A percentile compares a stretch with the other conserved stretches of the same genome.
Conservation (phyloP, 1,284 basidiomycete species). For the Porogramme epimiltina region DNA sequence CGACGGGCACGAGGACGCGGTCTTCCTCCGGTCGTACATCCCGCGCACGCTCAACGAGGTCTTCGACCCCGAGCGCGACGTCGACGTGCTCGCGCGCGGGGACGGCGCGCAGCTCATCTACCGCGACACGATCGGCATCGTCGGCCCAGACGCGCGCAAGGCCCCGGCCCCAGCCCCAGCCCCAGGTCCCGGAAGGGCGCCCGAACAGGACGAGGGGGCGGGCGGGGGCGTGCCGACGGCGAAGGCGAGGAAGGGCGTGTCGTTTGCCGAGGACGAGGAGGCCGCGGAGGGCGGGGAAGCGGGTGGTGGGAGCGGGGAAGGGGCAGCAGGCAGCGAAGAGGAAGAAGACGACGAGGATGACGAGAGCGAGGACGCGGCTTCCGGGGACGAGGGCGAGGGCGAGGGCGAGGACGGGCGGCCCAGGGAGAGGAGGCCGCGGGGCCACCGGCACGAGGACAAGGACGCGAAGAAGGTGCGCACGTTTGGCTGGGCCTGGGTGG, state of each 20-base stretch:
- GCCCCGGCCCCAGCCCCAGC: no score
- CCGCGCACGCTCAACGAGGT: conserved; percentile 92
- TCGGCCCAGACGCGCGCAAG: conserved; percentile 37
- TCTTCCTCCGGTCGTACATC: conserved; percentile 90
- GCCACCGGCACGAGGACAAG: conserved; percentile 89
- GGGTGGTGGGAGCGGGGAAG: conserved; percentile 31
- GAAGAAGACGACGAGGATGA: conserved; percentile 37
- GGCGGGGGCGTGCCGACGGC: conserved; percentile 1
- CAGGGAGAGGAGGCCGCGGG: conserved; percentile 64
- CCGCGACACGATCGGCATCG: conserved; percentile 79
- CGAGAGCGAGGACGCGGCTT: conserved; percentile 31
- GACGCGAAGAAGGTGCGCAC: conserved; percentile 88
- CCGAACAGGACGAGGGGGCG: conserved; percentile 1
- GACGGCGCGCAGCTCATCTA: conserved; percentile 81
- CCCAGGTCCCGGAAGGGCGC: neutral
- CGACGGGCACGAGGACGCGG: conserved; percentile 71
- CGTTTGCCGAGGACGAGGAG: conserved; percentile 21
- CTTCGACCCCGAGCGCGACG: conserved; percentile 90
- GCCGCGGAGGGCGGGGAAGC: conserved; percentile 25
- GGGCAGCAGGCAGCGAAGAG: no score
- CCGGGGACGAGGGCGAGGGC: conserved; percentile 37
- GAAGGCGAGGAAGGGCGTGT: conserved; percentile 20
- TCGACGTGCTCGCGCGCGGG: conserved; percentile 71
- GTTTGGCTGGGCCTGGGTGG: conserved; percentile 4
- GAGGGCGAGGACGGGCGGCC: conserved; percentile 39